A percentile compares a stretch with the other conserved stretches of the same genome.
Evolutionary conservation across 345 rosid genomes (phyloP).

Genomic region (Eucalyptus erythrocorys): DNA sequence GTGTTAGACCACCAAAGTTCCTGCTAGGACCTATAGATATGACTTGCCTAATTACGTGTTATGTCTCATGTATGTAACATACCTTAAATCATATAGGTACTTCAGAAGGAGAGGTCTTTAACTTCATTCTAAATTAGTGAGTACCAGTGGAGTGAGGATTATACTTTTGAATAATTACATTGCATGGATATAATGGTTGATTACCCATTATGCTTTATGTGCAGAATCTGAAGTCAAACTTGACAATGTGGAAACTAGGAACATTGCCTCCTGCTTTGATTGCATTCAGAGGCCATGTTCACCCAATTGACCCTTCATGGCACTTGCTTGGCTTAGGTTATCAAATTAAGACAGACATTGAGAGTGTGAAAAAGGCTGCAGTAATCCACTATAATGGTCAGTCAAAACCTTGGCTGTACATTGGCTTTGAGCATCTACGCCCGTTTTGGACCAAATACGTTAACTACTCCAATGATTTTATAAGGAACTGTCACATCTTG

Average conservation of each 20-base stretch:
- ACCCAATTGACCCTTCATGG: conserved; percentile 85
- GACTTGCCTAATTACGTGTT: not conserved
- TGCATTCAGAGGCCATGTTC: conserved; percentile 89
- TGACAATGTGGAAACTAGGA: conserved; percentile 98
- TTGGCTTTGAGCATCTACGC: conserved; percentile 97
- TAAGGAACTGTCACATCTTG: conserved; percentile 91
- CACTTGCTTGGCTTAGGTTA: conserved; percentile 99
- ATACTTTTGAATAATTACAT: not conserved
- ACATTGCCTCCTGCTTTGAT: conserved; percentile 97
- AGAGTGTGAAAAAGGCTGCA: conserved; percentile 71
- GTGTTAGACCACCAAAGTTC: not conserved
- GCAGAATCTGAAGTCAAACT: conserved; percentile 87
- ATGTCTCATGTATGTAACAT: not conserved
- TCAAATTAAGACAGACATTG: conserved; percentile 64
- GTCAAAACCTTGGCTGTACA: conserved; percentile 97
- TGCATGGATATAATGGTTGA: not conserved
- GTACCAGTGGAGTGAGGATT: not conserved
- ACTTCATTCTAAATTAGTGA: not conserved
- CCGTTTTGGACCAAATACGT: conserved; percentile 96
- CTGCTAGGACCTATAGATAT: not conserved
- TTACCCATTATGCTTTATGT: not conserved
- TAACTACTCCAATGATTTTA: conserved; percentile 85
- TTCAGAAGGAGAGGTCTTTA: not conserved
- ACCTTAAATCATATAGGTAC: not conserved
- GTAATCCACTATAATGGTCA: conserved; percentile 99